These are phyloP conservation scores for Starmerella asiatica DNA, from an alignment of 805 yeast genomes.

Conservation along the genomic window DNA sequence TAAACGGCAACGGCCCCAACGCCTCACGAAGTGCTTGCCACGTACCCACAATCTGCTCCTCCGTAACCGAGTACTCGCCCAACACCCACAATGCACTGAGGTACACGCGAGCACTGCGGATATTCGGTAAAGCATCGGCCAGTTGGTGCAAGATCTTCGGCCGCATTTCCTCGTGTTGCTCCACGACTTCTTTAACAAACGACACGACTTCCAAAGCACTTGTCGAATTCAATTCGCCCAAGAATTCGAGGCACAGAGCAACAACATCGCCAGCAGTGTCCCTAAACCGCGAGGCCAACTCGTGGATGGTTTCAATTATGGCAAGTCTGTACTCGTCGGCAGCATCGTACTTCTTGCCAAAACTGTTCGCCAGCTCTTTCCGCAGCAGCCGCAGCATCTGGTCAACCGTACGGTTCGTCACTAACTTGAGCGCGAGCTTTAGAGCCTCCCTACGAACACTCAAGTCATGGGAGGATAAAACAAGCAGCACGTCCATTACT, in stretches of 20 bases:
- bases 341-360: constrained; percentile 53
- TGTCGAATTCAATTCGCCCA: constrained; percentile 63
- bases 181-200: constrained; percentile 91
- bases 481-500: constrained; percentile 72
- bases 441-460: constrained; percentile 85
- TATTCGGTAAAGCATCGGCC: constrained; percentile 44
- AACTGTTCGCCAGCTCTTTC: constrained; percentile 72
- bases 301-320: constrained; percentile 75
- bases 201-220: constrained; percentile 81
- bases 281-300: constrained; percentile 71
- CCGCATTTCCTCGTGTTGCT: constrained; percentile 73
- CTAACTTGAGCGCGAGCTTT: constrained; percentile 65
- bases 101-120: constrained; percentile 78
- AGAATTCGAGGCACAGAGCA: constrained; percentile 70
- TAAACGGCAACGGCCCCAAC: constrained; percentile 83
- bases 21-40: constrained; percentile 78
- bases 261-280: constrained; percentile 89
- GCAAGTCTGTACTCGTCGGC: constrained; percentile 76
- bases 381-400: constrained; percentile 84
- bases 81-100: constrained; percentile 92
- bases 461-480: constrained; percentile 74
- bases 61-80: constrained; percentile 78
- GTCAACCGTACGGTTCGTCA: constrained; percentile 79
- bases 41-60: constrained; percentile 56
- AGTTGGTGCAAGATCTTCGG: constrained; percentile 49